Percentiles rank a stretch among this genome's conserved stretches.
These are phyloP conservation scores for Bonia amplexicaulis DNA, from an alignment of 176 grass and related monocot species.

Conservation along the genomic window DNA sequence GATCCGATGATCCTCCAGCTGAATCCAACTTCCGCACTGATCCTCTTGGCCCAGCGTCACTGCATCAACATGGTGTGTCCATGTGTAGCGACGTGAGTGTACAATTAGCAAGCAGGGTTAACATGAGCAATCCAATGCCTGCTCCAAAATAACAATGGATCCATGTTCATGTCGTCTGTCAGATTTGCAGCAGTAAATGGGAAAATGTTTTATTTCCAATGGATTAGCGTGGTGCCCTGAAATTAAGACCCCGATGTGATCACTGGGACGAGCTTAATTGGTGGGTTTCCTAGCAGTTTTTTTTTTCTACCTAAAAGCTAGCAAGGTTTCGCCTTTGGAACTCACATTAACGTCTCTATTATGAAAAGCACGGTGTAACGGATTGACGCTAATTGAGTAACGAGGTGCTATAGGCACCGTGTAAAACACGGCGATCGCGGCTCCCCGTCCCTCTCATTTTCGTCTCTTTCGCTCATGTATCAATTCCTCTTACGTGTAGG, in stretches of 20 bases:
- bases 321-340: background rate
- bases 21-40: background rate
- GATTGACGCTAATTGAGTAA: conserved; percentile 11
- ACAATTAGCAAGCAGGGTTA: background rate
- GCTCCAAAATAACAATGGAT: no score
- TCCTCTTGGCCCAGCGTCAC: background rate
- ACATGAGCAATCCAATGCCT: background rate
- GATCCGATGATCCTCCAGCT: background rate
- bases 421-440: conserved; percentile 18
- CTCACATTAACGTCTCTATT: conserved; percentile 21
- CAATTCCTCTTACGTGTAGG: no score
- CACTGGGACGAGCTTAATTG: background rate
- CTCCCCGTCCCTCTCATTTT: background rate
- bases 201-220: background rate
- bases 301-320: background rate
- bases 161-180: background rate
- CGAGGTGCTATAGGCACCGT: conserved; percentile 24
- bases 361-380: conserved; percentile 22
- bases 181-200: background rate
- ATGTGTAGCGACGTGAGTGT: background rate
- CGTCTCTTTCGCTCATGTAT: background rate
- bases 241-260: background rate
- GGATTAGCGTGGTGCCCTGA: background rate
- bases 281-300: background rate
- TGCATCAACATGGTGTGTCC: background rate